Evolutionary conservation across 768 basidiomycete species (phyloP), one percentile per base, ranked within the genome.

Genomic region (Suillus paluster): DNA sequence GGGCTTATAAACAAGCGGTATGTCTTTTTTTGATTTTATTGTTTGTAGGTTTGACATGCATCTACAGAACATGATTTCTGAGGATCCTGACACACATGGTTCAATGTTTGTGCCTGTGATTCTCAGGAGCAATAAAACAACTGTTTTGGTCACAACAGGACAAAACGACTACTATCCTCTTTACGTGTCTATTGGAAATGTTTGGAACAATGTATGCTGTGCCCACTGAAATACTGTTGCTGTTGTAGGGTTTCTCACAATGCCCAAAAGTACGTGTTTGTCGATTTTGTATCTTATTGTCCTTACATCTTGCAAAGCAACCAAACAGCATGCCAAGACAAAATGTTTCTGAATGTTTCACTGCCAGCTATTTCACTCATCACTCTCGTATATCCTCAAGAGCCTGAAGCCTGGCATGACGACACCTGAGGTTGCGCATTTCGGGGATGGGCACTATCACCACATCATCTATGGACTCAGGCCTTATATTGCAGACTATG

Each of bases 401-500:
- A 52, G 65, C 0, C 63, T 79, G 2, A 63, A 59, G 36, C 65
- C 67, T 1, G 67, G 4, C 30, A 30, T 30, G 30, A 30, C 30
- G 6, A 30, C 46, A 19, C 70, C 75, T 0, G 56, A 64, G 25
- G 63, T 78, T 10, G 56, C 60, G 0, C 59, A 59, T 0, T 79
- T 70, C 45, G 63, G 60, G 0, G 78, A 80, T 68, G 73, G 75
- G 1, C 69, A 75, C 58, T 30, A 30, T 30, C 30, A 30, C 30
- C 30, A 6, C 6, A 6, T 30, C 30, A 6, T 30, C 30, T 30
- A 30, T 30, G 30, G 30, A 30, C 30, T 30, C 30, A 30, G 77
- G 1, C 72, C 77, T 1, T 77, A 78, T 46, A 79, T 81, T 60
- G 77, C 77, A 0, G 77, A 81, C 58, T 80, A 81, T 57, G 75